phyloP scores from a whole-genome alignment of 2,329 filamentous ascomycete genomes.

The Fusarium citri region DNA sequence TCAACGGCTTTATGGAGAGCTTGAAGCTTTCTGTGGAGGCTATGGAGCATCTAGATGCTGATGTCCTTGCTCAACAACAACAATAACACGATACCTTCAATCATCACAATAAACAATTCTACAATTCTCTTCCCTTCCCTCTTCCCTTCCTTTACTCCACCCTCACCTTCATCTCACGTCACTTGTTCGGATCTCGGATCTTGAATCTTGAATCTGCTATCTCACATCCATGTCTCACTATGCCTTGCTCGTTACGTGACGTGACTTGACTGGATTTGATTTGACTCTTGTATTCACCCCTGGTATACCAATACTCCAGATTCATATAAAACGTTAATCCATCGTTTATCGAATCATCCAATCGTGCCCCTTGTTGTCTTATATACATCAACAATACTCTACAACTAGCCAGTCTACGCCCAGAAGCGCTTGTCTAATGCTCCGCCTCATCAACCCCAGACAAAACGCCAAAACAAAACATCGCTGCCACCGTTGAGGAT shows the following conservation, averaged over 20 bases:
- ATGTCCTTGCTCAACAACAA: constrained; percentile 69
- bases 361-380: constrained; percentile 1
- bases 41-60: constrained; percentile 89
- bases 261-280: neutral
- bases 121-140: neutral
- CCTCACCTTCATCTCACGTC: neutral
- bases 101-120: constrained; percentile 18
- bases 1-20: constrained; percentile 96
- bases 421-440: constrained; percentile 32
- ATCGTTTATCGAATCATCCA: constrained; percentile 11
- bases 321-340: constrained; percentile 7
- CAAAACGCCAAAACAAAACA: constrained; percentile 29
- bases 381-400: constrained; percentile 15
- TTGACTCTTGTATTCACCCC: constrained; percentile 9
- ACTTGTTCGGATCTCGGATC: neutral
- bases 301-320: constrained; percentile 36
- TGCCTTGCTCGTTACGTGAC: constrained; percentile 12
- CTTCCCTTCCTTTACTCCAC: neutral
- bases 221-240: constrained; percentile 9
- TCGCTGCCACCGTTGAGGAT: constrained; percentile 32
- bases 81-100: constrained; percentile 21
- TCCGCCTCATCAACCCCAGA: constrained; percentile 17
- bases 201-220: constrained; percentile 2
- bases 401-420: constrained; percentile 16
- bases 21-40: constrained; percentile 85